phyloP scores from a whole-genome alignment of 148 eudicot species.

The Talinum fruticosum region DNA sequence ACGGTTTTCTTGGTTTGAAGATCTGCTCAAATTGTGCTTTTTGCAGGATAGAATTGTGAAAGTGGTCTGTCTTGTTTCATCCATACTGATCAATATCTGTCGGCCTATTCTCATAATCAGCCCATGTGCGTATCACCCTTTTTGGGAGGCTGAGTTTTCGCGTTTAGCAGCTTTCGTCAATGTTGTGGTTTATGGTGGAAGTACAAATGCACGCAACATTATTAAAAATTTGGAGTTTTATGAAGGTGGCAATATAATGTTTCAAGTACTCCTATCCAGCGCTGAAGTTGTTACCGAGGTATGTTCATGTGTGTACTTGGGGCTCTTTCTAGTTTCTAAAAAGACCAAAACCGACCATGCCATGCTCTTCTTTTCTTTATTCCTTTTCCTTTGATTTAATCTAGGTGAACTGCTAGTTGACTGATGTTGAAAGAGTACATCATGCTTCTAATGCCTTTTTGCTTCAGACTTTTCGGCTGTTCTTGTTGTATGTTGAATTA shows the following conservation, averaged over 20 bases:
- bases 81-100: conserved; percentile 33
- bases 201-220: conserved; percentile 37
- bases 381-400: neutral
- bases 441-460: neutral
- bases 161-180: conserved; percentile 44
- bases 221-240: conserved; percentile 52
- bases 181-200: conserved; percentile 59
- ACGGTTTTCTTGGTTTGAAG: neutral
- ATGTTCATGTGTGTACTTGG: neutral
- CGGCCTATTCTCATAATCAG: conserved; percentile 54
- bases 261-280: conserved; percentile 67
- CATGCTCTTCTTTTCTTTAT: neutral
- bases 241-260: conserved; percentile 45
- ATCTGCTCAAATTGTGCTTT: neutral
- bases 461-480: neutral
- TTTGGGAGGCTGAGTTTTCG: conserved; percentile 40
- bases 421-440: neutral
- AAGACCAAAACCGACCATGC: neutral
- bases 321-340: neutral
- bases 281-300: conserved; percentile 49
- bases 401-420: neutral
- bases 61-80: conserved; percentile 34
- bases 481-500: no score
- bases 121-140: conserved; percentile 26
- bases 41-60: conserved; percentile 45